A percentile compares a stretch with the other conserved stretches of the same genome.
phyloP scores from a whole-genome alignment of 352 stramenopile species.

The Pythium dissotocum region DNA sequence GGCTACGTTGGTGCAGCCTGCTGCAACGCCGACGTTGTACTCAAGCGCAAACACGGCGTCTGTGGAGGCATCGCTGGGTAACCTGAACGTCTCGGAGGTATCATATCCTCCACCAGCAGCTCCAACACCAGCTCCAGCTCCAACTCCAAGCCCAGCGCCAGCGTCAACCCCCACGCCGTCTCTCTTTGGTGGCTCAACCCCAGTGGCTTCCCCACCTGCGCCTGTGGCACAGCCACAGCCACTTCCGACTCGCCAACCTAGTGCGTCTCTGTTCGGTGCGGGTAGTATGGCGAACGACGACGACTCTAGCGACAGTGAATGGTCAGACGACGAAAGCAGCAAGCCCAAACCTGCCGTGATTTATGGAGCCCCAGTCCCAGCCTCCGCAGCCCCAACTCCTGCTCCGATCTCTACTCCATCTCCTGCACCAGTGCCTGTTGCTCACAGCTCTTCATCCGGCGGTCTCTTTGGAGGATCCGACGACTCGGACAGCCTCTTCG shows the following conservation, averaged over 20 bases:
- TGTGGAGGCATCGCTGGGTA: constrained; percentile 13
- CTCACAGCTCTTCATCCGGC: constrained; percentile 4
- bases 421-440: constrained; percentile 16
- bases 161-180: constrained; percentile 3
- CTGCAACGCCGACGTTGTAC: constrained; percentile 12
- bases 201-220: constrained; percentile 1
- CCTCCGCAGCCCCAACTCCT: constrained; percentile 3
- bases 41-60: not conserved
- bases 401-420: constrained; percentile 24
- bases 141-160: constrained; percentile 18
- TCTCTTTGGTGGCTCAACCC: constrained; percentile 9
- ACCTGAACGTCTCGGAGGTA: constrained; percentile 18
- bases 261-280: constrained; percentile 25
- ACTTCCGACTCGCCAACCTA: not conserved
- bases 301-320: constrained; percentile 28
- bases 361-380: constrained; percentile 18
- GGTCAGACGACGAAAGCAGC: constrained; percentile 28
- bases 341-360: constrained; percentile 15
- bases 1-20: constrained; percentile 9
- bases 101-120: constrained; percentile 3
- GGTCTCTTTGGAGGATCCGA: constrained; percentile 17
- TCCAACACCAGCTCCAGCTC: constrained; percentile 9
- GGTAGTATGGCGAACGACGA: constrained; percentile 11
- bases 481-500: constrained; percentile 12
- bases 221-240: not conserved